Evolutionary conservation across 495 filamentous ascomycete species (phyloP), one percentile per base, ranked within the genome.

Genomic region (Hypoxylon cercidicola): DNA sequence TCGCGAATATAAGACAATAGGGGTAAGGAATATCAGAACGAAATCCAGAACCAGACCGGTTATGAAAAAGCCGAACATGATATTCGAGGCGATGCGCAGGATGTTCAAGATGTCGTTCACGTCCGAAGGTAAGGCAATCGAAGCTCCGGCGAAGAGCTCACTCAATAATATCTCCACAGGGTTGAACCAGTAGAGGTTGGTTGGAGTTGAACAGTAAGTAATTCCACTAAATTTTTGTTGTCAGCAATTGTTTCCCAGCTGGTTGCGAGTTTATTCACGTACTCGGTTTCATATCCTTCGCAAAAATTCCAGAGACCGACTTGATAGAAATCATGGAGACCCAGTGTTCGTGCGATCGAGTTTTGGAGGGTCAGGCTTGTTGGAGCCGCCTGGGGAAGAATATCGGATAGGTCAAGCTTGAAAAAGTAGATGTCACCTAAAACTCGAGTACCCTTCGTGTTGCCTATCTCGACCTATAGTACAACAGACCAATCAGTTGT

Each of bases 31-130:
- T 20, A 84, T 69, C 62, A 89, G 78, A 51, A 94, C 67, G 50
- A 90, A 87, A 66, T 83, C 85, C 51, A 96, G 78, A 50, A 89
- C 79, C 39, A 86, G 76, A 8, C 86, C 87, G 0, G 87, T 81
- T 6, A 97, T 70, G 79, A 95, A 97, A 74, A 94, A 87, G 52
- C 84, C 93, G 72, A 96, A 97, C 93, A 97, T 97, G 82, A 89
- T 87, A 66, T 93, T 86, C 4, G 87, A 93, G n/a, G 89, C 90
- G n/a, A 85, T 79, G 39, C 84, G 84, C 68, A 95, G 86, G 51
- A 97, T 84, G 35, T 84, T 77, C 18, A 97, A 84, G 54, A 92
- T 89, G 56, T 86, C 79, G 69, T 83, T 82, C 60, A 97, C 83
- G 41, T 90, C 77, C 12, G 83, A 80, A 1, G 93, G 93, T 2